Evolutionary conservation across 2,329 filamentous ascomycete species (phyloP), one percentile per base, ranked within the genome.

Genomic region (Fonsecaea monophora): DNA sequence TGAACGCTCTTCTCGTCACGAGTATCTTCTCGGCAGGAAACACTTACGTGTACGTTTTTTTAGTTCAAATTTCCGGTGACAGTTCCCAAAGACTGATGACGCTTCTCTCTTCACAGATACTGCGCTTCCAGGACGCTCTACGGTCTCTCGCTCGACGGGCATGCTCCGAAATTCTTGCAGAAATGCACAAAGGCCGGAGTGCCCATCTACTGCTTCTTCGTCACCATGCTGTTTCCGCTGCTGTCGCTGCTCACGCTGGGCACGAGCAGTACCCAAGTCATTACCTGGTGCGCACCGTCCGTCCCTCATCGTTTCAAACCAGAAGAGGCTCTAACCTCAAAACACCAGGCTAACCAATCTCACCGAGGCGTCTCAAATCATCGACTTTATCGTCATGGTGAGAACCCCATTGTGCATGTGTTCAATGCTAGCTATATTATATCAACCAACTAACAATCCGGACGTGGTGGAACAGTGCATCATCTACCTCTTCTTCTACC

Each of bases 151-250:
- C 78, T 86, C 3, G 83, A 86, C 67, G 84, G 84, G 13, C 78
- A 82, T 50, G 85, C 85, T 0, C 85, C 85, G 0, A 79, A 77
- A 54, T 74, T 89, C 73, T 81, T 90, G 25, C 81, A 82, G 68
- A 84, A 86, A 75, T 87, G 83, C 74, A 90, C 84, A 9, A 82
- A 80, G 70, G 83, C 84, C 10, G 89, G 89, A 73, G 86, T 89
- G 0, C 87, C 87, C 9, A 82, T 89, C 71, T 88, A 82, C 74
- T 85, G 83, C 73, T 86, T 88, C 75, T 72, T 68, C 38, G 70
- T 87, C 5, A 82, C 85, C 60, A 85, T 86, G 80, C 72, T 81
- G 35, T 85, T 87, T 76, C 82, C 83, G 8, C 77, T 84, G 66
- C 77, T 86, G 45, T 83, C 83, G 35, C 84, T 87, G 75, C 78